phyloP scores from a whole-genome alignment of 2,329 filamentous ascomycete genomes.

The Sphaerulina populicola region DNA sequence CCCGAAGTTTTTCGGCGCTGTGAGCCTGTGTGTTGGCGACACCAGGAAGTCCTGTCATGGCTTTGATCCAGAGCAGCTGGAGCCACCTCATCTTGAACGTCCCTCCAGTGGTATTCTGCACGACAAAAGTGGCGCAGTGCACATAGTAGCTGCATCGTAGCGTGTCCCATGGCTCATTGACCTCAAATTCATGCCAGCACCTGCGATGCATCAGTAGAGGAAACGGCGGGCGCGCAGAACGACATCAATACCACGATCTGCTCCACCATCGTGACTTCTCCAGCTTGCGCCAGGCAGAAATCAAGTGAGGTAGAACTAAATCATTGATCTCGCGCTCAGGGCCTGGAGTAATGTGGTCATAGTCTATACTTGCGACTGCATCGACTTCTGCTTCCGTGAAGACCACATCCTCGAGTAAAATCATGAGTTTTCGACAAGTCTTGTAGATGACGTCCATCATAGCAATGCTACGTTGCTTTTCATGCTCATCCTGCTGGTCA shows the following conservation, averaged over 20 bases:
- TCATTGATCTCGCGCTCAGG: not conserved
- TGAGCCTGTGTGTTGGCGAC: not conserved
- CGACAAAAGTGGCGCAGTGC: constrained; percentile 2
- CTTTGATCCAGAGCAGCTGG: not conserved
- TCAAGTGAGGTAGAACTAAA: not conserved
- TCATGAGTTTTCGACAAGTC: not conserved
- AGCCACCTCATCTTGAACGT: not conserved
- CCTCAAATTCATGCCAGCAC: constrained; percentile 3
- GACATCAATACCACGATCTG: not conserved
- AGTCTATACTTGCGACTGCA: not conserved
- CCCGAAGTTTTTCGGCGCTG: not conserved
- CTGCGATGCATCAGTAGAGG: not conserved
- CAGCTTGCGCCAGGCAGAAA: constrained; percentile 1
- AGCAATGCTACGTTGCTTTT: not conserved
- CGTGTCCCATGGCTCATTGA: constrained; percentile 2
- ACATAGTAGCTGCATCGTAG: constrained; percentile 3
- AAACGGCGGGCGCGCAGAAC: not conserved
- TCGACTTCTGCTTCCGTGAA: not conserved
- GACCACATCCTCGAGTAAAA: not conserved
- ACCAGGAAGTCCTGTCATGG: not conserved
- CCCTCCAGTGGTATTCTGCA: not conserved
- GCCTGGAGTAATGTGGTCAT: not conserved
- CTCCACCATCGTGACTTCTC: constrained; percentile 2
- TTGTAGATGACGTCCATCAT: constrained; percentile 1
- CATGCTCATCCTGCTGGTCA: not conserved